Evolutionary conservation across 345 rosid genomes (phyloP).

Genomic region (Lumnitzera littorea): DNA sequence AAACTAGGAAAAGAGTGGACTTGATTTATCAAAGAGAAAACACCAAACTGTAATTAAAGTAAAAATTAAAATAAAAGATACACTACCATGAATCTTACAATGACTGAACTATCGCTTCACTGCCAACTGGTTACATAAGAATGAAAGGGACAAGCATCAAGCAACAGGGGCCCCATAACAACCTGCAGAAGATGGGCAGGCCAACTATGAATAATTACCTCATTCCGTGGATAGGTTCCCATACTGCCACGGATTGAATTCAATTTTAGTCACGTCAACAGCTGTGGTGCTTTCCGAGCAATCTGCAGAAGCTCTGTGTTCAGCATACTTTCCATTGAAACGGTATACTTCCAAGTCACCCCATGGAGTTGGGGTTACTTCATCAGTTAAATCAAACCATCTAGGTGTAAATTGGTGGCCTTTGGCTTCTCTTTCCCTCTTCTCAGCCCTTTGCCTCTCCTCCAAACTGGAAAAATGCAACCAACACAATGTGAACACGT

Average conservation of each 20-base stretch:
- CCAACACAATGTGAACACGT: slow-evolving; percentile 8
- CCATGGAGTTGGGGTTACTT: slow-evolving; percentile 58
- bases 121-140: too few relatives aligned
- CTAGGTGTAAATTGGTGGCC: slow-evolving; percentile 49
- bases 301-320: slow-evolving; percentile 38
- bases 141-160: slow-evolving; percentile 1
- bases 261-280: slow-evolving; percentile 30
- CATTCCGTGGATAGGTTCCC: slow-evolving; percentile 46
- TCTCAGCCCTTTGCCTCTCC: slow-evolving; percentile 73
- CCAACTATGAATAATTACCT: slow-evolving; percentile 15
- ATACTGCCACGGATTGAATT: slow-evolving; percentile 78
- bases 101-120: too few relatives aligned
- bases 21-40: too few relatives aligned
- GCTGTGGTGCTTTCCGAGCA: slow-evolving; percentile 27
- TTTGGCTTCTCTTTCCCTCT: slow-evolving; percentile 52
- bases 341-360: slow-evolving; percentile 62
- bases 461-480: slow-evolving; percentile 41
- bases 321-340: slow-evolving; percentile 55
- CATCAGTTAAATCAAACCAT: slow-evolving; percentile 67
- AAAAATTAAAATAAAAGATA: too few relatives aligned
- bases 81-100: too few relatives aligned
- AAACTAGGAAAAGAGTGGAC: too few relatives aligned
- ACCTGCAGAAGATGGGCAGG: slow-evolving; percentile 10
- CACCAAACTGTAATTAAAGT: too few relatives aligned
- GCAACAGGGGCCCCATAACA: slow-evolving; percentile 7